Base-by-base conservation (phyloP, 495 filamentous ascomycete species). In the Amorphotheca resinae region DNA sequence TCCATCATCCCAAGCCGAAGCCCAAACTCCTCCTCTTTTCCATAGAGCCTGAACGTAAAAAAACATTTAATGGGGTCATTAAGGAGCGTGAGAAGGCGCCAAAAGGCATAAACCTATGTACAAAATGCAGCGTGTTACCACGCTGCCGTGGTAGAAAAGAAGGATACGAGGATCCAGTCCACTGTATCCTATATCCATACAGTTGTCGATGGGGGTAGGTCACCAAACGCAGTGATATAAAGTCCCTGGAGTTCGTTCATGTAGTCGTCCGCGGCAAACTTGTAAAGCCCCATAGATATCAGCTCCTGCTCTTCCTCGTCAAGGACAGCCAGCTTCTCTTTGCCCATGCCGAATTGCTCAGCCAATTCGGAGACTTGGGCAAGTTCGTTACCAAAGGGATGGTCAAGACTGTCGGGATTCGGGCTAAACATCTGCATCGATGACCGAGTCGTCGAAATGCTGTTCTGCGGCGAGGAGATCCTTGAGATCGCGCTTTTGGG, bases 251-350 rank as follows among this genome's bases (percentile, higher is more conserved):
- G 82, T 63, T 95, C 91, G 42, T 62, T 63, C 41, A 88, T 62
- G 60, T 98, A 98, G 56, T 95, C 91, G 15, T 81, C 72, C 9
- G 81, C 84, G 9, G 69, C 67, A 58, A 88, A 87, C 54, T 79
- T 84, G 55, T 65, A 68, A 4, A 95, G 66, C 9, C 85, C 87
- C 36, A 70, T 73, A 21, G 68, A 64, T 33, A 67, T 53, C 50
- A 91, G 61, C 25, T 77, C 70, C 45, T 74, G 61, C 54, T 85
- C 82, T 54, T 91, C 86, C 20, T 79, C 74, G 36, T 84, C 76
- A 33, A 82, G 67, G n/a, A 74, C 57, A 38, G 79, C 74, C 37
- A 77, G 58, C 38, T 72, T 69, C 22, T 72, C 64, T 55, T 73
- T 69, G 41, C 69, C 36, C 16, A 52, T 50, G 4, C 83, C 82